Base-by-base conservation (phyloP, 2,329 filamentous ascomycete genomes). In the Monosporascus sp. region DNA sequence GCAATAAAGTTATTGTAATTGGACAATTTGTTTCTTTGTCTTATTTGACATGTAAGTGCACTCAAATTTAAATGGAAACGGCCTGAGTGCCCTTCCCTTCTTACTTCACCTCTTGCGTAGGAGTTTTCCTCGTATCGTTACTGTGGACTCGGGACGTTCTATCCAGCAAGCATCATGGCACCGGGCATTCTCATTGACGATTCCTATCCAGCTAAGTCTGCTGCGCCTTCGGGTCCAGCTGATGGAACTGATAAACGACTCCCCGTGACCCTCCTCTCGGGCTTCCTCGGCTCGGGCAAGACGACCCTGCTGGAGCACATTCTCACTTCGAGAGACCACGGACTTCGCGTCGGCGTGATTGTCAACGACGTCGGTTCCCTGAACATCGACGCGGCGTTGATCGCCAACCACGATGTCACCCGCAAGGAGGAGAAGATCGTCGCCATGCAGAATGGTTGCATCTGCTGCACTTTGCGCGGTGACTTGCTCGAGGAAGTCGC, bases 381-480 rank as follows among this genome's bases (percentile, higher is more conserved):
- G 49, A 88, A 88, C 58, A 81, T 88, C 58, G 84, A 88, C 53
- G 84, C 83, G 0, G 75, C 81, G 5, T 70, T 86, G 0, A 81
- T 87, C 45, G 78, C 78, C 17, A 72, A 80, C 2, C 77, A 83
- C 60, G 76, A 75, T 24, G 68, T 86, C 37, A 80, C 78, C 27
- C 61, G 65, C 2, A 77, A 80, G 57, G 72, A 84, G 39, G 83
- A 87, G 58, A 85, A 87, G 57, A 75, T 88, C 35, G 81, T 88
- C 17, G 80, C 84, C 9, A 75, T 89, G 51, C 84, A 88, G 61
- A 89, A 88, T 56, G 85, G 87, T 9, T 90, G 87, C 58, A 90
- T 90, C 61, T 90, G 87, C 72, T 90, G 87, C 60, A 90, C 86
- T 0, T 74, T 90, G 0, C 82, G 87, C 3, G 85, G 86, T 1